Evolutionary conservation across 495 filamentous ascomycete genomes (phyloP).

Genomic region (Xylaria scruposa): DNA sequence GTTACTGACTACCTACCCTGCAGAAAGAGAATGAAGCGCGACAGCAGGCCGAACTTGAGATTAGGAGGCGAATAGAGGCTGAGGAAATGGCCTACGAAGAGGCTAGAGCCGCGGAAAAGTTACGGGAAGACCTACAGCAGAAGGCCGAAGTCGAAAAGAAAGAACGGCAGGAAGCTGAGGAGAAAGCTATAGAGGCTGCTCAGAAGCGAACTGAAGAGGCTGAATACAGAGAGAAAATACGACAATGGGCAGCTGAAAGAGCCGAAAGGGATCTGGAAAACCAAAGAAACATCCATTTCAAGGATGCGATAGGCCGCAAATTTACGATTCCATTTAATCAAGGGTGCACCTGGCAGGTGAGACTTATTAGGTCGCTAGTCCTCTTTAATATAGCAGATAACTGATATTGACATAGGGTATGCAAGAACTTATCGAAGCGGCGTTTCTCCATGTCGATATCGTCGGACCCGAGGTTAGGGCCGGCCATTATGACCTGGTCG

Average conservation of each 20-base stretch:
- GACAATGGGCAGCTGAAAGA: conserved; percentile 15
- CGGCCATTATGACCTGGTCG: conserved; percentile 55
- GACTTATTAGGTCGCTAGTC: conserved; percentile 26
- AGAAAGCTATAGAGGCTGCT: background rate
- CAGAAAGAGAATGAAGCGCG: conserved; percentile 16
- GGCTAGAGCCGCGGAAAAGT: conserved; percentile 6
- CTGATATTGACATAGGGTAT: conserved; percentile 50
- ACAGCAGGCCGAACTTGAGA: conserved; percentile 49
- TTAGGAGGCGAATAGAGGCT: conserved; percentile 33
- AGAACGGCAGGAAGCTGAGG: conserved; percentile 49
- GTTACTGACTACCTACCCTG: background rate
- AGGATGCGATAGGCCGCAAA: conserved; percentile 67
- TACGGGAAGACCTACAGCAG: conserved; percentile 10
- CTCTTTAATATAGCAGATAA: background rate
- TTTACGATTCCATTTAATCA: conserved; percentile 67
- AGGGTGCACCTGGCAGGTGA: conserved; percentile 65
- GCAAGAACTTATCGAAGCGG: conserved; percentile 56
- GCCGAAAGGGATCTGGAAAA: conserved; percentile 16
- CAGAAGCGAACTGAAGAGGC: conserved; percentile 1
- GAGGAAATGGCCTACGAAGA: conserved; percentile 16
- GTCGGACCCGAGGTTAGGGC: conserved; percentile 49
- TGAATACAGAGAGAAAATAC: background rate
- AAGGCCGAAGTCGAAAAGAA: conserved; percentile 29
- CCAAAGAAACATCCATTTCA: conserved; percentile 64
- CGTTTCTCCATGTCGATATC: conserved; percentile 52